Evolutionary conservation across 352 stramenopile species (phyloP), one percentile per base, ranked within the genome.

Genomic region (Bremia lactucae): DNA sequence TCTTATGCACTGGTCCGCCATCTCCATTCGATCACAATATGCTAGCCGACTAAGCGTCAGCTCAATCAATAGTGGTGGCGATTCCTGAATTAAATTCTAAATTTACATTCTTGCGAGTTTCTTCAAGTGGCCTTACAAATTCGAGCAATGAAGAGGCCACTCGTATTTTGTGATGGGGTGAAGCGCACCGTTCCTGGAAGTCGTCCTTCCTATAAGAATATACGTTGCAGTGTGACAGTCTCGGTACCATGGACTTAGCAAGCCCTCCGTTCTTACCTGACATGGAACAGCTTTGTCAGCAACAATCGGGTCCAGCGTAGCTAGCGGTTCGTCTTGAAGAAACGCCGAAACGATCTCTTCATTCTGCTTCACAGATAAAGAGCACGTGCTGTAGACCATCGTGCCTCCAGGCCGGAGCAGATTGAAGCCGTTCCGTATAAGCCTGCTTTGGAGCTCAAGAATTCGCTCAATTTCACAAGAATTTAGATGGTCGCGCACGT

Each of bases 341-440:
- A 98, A 82, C 20, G 46, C 68, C 6, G 48, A 29, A 6, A 98
- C 85, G n/a, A 97, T 72, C 2, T 86, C 65, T 65, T 97, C 90
- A 54, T 98, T 98, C 61, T 98, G 89, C 49, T 79, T 71, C 14
- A 86, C 44, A 1, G 83, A 95, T 13, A 98, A 67, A 40, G 87
- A 97, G 62, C 93, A 97, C 6, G 89, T 98, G 42, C 85, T 96
- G 60, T 98, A 98, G n/a, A 98, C 76, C 66, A 98, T 75, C 5
- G 49, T 73, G 8, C 93, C 93, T 25, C 89, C 90, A 10, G 55
- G 56, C 44, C 72, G 73, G n/a, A 98, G 65, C 23, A 95, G 41
- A 14, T 65, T 57, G 63, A 96, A 97, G 6, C 87, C 91, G 23
- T 91, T 95, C 3, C 65, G 55, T 13, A 89, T 81, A 19, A 89